Base-by-base conservation (phyloP, 495 filamentous ascomycete genomes). In the Saxispiralis lemnorum region DNA sequence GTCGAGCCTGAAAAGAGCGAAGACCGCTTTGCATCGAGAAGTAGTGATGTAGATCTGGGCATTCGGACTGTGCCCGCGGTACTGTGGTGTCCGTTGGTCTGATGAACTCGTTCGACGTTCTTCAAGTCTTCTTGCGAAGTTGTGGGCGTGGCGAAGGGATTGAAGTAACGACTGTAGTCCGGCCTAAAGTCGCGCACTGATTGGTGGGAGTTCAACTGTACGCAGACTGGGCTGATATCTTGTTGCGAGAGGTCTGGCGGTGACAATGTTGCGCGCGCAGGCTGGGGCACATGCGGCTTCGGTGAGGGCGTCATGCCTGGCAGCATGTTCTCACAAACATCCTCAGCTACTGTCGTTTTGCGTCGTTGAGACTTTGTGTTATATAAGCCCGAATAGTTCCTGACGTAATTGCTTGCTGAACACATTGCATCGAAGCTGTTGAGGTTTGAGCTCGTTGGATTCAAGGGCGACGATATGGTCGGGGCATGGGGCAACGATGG, bases 101-200 rank as follows among this genome's bases (percentile, higher is more conserved):
- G 24, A 5, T 28, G 24, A 18, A 40, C 10, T 14, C 34, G 38
- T 36, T 35, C 31, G 21, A 6, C 41, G 11, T 24, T 9, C 20
- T 37, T 44, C 16, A 52, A 33, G 2, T 45, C 42, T 20, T 38
- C 28, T n/a, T 49, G 46, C 18, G 50, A 49, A n/a, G 32, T 42
- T n/a, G 48, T 48, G 5, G 35, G 32, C 20, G 46, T 31, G 12
- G 41, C 41, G 43, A 62, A 57, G 37, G 58, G 51, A 52, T 51
- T 56, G 57, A 56, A 59, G 58, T 69, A 71, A 43, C 67, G 47
- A 11, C 66, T 67, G 43, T 67, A 71, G 45, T 66, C 66, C 6
- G 54, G 48, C 3, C 66, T 63, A 7, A 69, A 36, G 42, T 69
- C 64, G n/a, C 51, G 50, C 32, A 67, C 37, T 9, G 50, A 49